Evolutionary conservation across 495 filamentous ascomycete genomes (phyloP).

Genomic region (Neurospora sp.): DNA sequence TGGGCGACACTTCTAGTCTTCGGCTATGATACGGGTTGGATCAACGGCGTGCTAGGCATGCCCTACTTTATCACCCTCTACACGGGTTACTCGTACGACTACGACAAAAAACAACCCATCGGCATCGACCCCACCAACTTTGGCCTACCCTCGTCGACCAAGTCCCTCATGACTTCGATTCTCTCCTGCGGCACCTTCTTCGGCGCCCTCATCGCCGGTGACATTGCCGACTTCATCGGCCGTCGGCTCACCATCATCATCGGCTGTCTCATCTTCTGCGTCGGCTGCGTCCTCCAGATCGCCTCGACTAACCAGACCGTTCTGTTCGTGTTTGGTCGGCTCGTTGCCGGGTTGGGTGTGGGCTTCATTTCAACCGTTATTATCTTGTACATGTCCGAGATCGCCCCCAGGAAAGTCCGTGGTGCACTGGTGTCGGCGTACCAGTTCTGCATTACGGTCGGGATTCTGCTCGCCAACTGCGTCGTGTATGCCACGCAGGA

Average conservation of each 20-base stretch:
- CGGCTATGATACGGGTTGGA: constrained; percentile 58
- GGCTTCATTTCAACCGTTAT: constrained; percentile 65
- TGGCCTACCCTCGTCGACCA: constrained; percentile 25
- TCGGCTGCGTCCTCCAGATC: constrained; percentile 55
- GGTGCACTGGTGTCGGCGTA: constrained; percentile 66
- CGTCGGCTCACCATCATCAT: constrained; percentile 56
- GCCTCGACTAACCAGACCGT: constrained; percentile 24
- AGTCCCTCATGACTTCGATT: constrained; percentile 64
- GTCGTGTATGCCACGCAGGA: constrained; percentile 59
- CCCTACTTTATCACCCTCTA: constrained; percentile 47
- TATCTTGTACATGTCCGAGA: constrained; percentile 67
- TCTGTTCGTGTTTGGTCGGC: constrained; percentile 52
- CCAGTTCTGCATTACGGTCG: constrained; percentile 69
- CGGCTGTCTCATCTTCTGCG: constrained; percentile 52
- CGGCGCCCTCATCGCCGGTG: constrained; percentile 58
- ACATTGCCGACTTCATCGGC: constrained; percentile 58
- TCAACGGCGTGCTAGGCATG: constrained; percentile 49
- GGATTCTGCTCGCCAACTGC: constrained; percentile 60
- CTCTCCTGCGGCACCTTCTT: constrained; percentile 69
- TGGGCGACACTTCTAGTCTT: constrained; percentile 30
- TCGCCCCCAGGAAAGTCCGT: constrained; percentile 52
- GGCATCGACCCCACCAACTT: constrained; percentile 22
- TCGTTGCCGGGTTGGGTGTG: constrained; percentile 61
- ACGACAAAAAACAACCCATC: constrained; percentile 30
- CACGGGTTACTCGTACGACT: constrained; percentile 51